Evolutionary conservation across 768 basidiomycete genomes (phyloP).

Genomic region (Russula griseocarnosa): DNA sequence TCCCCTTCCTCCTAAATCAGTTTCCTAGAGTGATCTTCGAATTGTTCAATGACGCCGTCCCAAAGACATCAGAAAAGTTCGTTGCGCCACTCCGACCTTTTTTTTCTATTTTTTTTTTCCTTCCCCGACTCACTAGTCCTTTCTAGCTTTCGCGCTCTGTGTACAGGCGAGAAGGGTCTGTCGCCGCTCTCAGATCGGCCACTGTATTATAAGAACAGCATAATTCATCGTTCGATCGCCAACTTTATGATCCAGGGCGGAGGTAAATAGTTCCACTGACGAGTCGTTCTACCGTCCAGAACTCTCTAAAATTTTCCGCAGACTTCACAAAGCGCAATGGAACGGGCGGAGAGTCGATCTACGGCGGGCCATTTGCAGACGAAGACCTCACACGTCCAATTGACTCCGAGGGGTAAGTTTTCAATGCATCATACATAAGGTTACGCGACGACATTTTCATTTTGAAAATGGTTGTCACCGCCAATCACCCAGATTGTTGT

Average conservation of each 20-base stretch:
- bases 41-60: conserved; percentile 65
- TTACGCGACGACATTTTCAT: background rate
- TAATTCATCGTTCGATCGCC: conserved; percentile 74
- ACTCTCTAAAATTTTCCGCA: conserved; percentile 25
- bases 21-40: conserved; percentile 63
- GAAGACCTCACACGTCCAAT: conserved; percentile 65
- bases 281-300: background rate
- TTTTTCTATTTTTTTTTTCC: background rate
- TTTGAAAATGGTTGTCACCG: background rate
- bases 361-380: conserved; percentile 69
- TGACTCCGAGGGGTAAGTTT: conserved; percentile 55
- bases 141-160: conserved; percentile 74
- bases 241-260: conserved; percentile 81
- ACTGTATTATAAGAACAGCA: conserved; percentile 77
- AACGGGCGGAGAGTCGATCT: conserved; percentile 78
- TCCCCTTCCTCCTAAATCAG: conserved; percentile 17
- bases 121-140: conserved; percentile 9
- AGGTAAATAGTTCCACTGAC: conserved; percentile 42
- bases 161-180: conserved; percentile 80
- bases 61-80: conserved; percentile 80
- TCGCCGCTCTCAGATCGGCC: conserved; percentile 60
- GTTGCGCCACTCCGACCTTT: conserved; percentile 23
- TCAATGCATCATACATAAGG: no score
- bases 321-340: conserved; percentile 81
- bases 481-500: conserved; percentile 53